Base-by-base conservation (phyloP, 345 rosid genomes). In the Salix purpurea region DNA sequence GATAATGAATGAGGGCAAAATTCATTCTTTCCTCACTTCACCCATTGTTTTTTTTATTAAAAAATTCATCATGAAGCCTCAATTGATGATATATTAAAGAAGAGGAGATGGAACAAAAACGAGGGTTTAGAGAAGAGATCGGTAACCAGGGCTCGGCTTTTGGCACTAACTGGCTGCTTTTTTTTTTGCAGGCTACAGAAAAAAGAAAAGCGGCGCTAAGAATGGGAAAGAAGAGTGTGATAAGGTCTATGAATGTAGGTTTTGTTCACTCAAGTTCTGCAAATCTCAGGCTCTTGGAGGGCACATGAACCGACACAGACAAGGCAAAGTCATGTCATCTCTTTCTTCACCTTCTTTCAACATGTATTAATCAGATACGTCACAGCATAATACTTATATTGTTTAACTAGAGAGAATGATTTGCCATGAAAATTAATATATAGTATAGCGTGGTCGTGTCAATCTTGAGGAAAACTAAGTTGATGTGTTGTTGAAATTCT, bases 241-340 rank as follows among this genome's bases (percentile, higher is more conserved):
- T 82, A 92, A 89, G 84, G 92, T 89, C 86, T 96, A 96, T 54
- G 92, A 94, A 85, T 96, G 98, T 85, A 90, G 99, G 93, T 96
- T 96, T 87, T 96, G 99, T 79, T 92, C 99, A 90, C 99, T 96
- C 84, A 94, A 91, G 96, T 96, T 96, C 86, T 91, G 97, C 91
- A 96, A 96, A 88, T 96, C 99, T 77, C 99, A 96, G 94, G 99
- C 99, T 73, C 99, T 96, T 12, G 99, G 99, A 42, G 99, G 98
- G 68, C 99, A 96, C 91, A 96, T 96, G 99, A 96, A 96, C 85
- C 97, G 99, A 83, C 99, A 96, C 86, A 91, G 99, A 80, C 98
- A 96, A 96, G 98, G 99, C 80, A 88, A 58, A 85, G 79, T 62
- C 62, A 8, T 36, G 64, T 69, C 65, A 2, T 9, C 39, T 68